Base-by-base conservation (phyloP, 2,329 filamentous ascomycete species). In the Fusarium avenaceum region DNA sequence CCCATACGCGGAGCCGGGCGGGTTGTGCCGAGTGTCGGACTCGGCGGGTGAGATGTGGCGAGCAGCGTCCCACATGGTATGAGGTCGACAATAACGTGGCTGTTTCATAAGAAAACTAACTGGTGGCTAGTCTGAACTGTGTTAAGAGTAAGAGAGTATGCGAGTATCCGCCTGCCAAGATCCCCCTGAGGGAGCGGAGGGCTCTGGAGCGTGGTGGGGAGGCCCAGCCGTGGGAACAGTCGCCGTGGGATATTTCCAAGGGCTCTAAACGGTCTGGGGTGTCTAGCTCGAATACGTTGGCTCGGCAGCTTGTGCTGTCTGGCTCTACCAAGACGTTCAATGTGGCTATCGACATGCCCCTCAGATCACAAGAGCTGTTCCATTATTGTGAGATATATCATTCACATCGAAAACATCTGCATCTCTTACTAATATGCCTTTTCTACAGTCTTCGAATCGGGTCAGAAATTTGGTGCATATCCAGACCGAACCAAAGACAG, bases 291-390 rank as follows among this genome's bases (percentile, higher is more conserved):
- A 22, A 42, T 26, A 35, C 35, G 14, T 26, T 64, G 11, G 28
- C 35, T 9, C 42, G n/a, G 3, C 45, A 64, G 26, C 38, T 64
- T 38, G 4, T 50, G 5, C 32, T 58, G 17, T 58, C 59, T 2
- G 32, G 35, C 2, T 57, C 61, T 11, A 5, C 19, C 2, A 26
- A 33, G 9, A 64, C 35, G 9, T 3, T 58, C 3, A 30, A 19
- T 4, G n/a, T 64, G 4, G 20, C 62, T 4, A 65, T 65, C 9
- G 26, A 54, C 0, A 65, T 65, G 62, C 62, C 62, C 3, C 17
- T 65, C 13, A 42, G 45, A 32, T 65, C 62, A 2, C 60, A 65
- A 6, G 62, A 65, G 10, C 32, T 65, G 7, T 64, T 65, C n/a
- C 55, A 65, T 28, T 65, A 65, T 4, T 65, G 62, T 65, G 26